A percentile compares a stretch with the other conserved stretches of the same genome.
These are phyloP conservation scores for Nicotiana tomentosiformis DNA, from an alignment of 257 asterid genomes.

Conservation along the genomic window DNA sequence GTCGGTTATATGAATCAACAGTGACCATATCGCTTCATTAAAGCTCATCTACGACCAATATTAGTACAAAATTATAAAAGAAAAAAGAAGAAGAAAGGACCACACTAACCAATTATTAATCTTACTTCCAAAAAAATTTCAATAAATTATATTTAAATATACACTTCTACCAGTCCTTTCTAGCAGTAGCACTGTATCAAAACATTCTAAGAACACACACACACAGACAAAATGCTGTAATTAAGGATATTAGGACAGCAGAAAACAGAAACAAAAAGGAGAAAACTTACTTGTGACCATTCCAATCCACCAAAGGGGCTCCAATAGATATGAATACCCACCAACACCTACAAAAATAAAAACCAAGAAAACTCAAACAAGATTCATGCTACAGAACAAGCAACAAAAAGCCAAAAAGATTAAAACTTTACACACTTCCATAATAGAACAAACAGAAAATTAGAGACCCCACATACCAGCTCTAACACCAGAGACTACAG, in stretches of 20 bases:
- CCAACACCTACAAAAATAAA: conserved; percentile 53
- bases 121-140: not conserved
- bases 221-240: not conserved
- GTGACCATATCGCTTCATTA: too few relatives aligned
- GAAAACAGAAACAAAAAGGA: not conserved
- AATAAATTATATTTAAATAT: not conserved
- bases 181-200: not conserved
- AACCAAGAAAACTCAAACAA: not conserved
- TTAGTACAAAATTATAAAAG: not conserved
- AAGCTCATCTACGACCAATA: too few relatives aligned
- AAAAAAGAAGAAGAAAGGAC: not conserved
- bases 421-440: not conserved
- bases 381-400: not conserved
- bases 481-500: conserved; percentile 71
- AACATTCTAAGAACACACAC: not conserved
- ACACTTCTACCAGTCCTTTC: conserved; percentile 2
- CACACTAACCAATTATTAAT: not conserved
- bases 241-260: not conserved
- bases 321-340: conserved; percentile 69
- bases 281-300: conserved; percentile 66
- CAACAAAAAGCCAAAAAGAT: not conserved
- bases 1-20: too few relatives aligned
- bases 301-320: conserved; percentile 95
- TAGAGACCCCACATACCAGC: conserved; percentile 39
- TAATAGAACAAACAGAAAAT: not conserved